phyloP scores from a whole-genome alignment of 306 rosid species.

The Quercus dentata region DNA sequence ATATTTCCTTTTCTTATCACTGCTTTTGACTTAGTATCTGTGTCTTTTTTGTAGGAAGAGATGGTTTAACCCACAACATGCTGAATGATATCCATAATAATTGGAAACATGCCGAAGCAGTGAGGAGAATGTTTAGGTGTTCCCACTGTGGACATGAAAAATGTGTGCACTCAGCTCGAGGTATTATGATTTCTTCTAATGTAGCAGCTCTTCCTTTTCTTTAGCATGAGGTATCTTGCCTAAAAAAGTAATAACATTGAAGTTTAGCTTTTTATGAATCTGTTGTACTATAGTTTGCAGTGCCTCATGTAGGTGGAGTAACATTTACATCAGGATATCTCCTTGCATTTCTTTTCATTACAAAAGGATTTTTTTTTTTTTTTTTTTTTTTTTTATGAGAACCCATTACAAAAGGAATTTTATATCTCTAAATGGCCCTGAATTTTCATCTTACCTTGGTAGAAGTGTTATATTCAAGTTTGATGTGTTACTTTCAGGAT shows the following conservation, averaged over 20 bases:
- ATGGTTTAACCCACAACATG: conserved; percentile 90
- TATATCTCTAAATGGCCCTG: neutral
- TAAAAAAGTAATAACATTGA: neutral
- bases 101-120: conserved; percentile 84
- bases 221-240: neutral
- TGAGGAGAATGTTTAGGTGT: conserved; percentile 90
- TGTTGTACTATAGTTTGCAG: neutral
- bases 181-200: conserved; percentile 24
- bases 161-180: conserved; percentile 79
- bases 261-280: neutral
- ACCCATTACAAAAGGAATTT: neutral
- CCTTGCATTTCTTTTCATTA: neutral
- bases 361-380: neutral
- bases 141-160: conserved; percentile 91
- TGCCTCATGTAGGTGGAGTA: neutral
- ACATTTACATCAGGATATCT: neutral
- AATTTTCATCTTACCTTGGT: neutral
- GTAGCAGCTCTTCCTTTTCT: conserved; percentile 1
- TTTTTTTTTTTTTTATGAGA: too few relatives aligned
- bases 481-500: conserved; percentile 55
- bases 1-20: conserved; percentile 1
- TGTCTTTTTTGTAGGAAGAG: conserved; percentile 60
- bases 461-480: conserved; percentile 3
- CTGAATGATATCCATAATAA: conserved; percentile 76
- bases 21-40: conserved; percentile 4